These are phyloP conservation scores for Coleophoma eucalyptorum DNA, from an alignment of 2,329 filamentous ascomycete species.

Conservation along the genomic window DNA sequence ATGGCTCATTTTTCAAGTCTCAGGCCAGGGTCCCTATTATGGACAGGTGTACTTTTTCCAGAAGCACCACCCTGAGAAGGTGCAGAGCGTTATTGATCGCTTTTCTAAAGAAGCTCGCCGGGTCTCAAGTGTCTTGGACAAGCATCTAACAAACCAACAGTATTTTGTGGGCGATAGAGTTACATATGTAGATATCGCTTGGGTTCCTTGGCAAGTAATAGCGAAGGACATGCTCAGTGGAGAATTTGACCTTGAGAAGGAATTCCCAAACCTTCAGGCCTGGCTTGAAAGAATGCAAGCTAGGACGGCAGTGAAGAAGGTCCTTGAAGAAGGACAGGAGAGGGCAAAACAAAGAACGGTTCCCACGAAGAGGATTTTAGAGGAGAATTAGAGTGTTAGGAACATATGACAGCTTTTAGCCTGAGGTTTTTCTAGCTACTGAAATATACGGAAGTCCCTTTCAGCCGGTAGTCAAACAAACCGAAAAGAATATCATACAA, in stretches of 20 bases:
- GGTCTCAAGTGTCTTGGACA: conserved; percentile 34
- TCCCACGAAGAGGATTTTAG: too few species aligned
- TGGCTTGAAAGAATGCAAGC: conserved; percentile 4
- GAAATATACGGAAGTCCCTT: too few species aligned
- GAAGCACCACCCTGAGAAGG: conserved; percentile 30
- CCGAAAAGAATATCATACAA: too few species aligned
- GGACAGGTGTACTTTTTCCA: conserved; percentile 26
- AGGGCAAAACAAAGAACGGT: too few species aligned
- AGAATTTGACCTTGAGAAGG: not conserved
- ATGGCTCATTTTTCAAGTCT: conserved; percentile 34
- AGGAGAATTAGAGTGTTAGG: too few species aligned
- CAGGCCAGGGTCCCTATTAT: conserved; percentile 35
- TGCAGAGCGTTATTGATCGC: conserved; percentile 35
- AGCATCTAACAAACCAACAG: conserved; percentile 21
- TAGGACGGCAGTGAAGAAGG: too few species aligned
- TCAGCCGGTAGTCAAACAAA: too few species aligned
- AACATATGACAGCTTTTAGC: too few species aligned
- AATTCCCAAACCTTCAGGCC: conserved; percentile 1
- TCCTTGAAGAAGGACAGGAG: too few species aligned
- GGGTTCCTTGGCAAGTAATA: not conserved
- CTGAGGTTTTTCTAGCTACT: too few species aligned
- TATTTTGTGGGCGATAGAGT: conserved; percentile 32
- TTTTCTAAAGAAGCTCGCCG: conserved; percentile 36
- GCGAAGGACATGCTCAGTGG: not conserved
- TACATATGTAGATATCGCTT: conserved; percentile 29